Evolutionary conservation across 2,329 filamentous ascomycete species (phyloP), one percentile per base, ranked within the genome.

Genomic region (Zasmidium angulare): DNA sequence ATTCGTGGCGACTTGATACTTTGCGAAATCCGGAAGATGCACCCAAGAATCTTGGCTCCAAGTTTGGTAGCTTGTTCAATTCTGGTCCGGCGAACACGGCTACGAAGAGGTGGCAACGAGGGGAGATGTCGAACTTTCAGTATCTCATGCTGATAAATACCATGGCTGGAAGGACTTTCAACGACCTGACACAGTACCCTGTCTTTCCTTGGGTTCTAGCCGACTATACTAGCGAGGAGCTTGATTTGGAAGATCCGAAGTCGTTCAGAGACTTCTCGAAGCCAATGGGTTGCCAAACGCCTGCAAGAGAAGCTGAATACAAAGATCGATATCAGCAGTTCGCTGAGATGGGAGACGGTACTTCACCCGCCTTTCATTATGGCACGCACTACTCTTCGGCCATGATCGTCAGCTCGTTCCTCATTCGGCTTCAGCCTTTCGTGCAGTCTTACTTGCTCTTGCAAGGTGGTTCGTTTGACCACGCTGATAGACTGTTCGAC

Each of bases 91-190:
- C 89, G 74, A 93, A 92, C 65, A 90, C 93, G 10, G 87, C 91
- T 9, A 96, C 95, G 69, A 88, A 89, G 65, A 89, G 88, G 73
- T 99, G 95, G 95, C 84, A 95, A 60, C 89, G 88, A 72, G 95
- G 96, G 12, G 95, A 99, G 70, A 91, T 98, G 52, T 98, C 93
- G 14, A 99, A 99, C 74, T 99, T 99, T 69, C 92, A 98, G 75
- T 99, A 99, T 71, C 84, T 99, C 36, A 99, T 99, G 93, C 87
- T 97, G 61, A 87, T 99, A 71, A 99, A 99, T 71, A 98, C 95
- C 0, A 91, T 99, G 84, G 96, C 96, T 24, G 95, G 95, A 1
- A 84, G 95, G 54, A 98, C 95, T 0, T 99, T 99, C 79, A 99
- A 99, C 71, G 95, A 99, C 71, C 81, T 99, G 19, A 99, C 95